phyloP scores from a whole-genome alignment of 2,329 filamentous ascomycete genomes.

The Xylariaceae sp. region DNA sequence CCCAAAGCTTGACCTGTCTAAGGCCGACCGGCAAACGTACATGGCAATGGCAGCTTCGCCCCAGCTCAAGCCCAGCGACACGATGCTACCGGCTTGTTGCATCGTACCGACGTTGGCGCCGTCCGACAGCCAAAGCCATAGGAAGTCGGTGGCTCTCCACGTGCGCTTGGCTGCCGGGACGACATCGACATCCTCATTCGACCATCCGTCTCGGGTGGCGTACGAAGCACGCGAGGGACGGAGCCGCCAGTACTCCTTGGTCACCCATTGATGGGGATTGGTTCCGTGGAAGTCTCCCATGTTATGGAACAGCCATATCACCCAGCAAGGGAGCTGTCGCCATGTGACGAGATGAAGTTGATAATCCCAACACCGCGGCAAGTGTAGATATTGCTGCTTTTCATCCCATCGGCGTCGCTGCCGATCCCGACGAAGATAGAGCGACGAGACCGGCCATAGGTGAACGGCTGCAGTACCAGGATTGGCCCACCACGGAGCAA shows the following conservation, averaged over 20 bases:
- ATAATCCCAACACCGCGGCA: no score
- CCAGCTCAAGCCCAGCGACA: slow-evolving; percentile 19
- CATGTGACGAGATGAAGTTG: no score
- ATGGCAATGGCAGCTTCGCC: slow-evolving; percentile 18
- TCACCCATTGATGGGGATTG: slow-evolving; percentile 5
- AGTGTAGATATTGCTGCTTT: no score
- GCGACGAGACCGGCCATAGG: no score
- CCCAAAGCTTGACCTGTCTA: no score
- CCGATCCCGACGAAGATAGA: no score
- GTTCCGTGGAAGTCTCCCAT: no score
- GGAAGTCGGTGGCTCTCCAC: slow-evolving; percentile 15
- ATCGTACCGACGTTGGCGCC: slow-evolving; percentile 20
- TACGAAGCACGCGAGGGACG: slow-evolving; percentile 8
- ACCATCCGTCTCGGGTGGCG: slow-evolving; percentile 10
- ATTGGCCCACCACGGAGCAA: no score
- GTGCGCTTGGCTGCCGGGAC: slow-evolving; percentile 8
- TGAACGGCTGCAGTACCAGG: no score
- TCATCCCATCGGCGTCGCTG: no score
- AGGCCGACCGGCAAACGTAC: slow-evolving; percentile 14
- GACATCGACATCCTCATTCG: slow-evolving; percentile 15
- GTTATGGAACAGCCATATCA: no score
- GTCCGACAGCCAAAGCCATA: slow-evolving; percentile 19
- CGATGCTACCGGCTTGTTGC: slow-evolving; percentile 19
- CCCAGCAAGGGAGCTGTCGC: no score
- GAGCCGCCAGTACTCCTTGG: slow-evolving; percentile 11